Evolutionary conservation across 352 stramenopile genomes (phyloP), one percentile per base, ranked within the genome.

Genomic region (Phytophthora pinifolia): DNA sequence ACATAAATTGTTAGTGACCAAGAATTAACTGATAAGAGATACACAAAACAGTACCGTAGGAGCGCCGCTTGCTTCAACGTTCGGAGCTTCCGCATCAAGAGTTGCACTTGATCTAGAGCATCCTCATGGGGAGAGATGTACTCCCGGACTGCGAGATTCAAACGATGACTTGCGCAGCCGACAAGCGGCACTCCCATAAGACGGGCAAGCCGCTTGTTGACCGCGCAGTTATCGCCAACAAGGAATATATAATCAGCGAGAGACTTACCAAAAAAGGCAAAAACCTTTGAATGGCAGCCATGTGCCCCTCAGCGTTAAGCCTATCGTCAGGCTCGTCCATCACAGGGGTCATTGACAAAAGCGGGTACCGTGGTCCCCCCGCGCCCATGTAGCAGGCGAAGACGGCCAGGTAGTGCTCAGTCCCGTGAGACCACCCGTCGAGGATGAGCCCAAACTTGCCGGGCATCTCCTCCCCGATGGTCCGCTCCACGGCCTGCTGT

Each of bases 111-210:
- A 4, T 41, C 35, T 17, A 41, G 12, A 3, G 7, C 13, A 4
- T 25, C 12, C 13, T 41, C 35, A 17, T 41, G 15, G 6, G 35
- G 35, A 25, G 35, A 14, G 3, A 41, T 9, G 9, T 25, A 9
- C 12, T 41, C 14, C 4, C 35, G 35, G 6, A 41, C 35, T 25
- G 72, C 6, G 70, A 59, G 46, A 51, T 58, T 22, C 59, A 35
- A 10, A 3, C 38, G 13, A 32, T 32, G 13, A 25, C n/a, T n/a
- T n/a, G n/a, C n/a, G n/a, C n/a, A n/a, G n/a, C n/a, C n/a, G n/a
- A n/a, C n/a, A n/a, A n/a, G n/a, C n/a, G n/a, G n/a, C n/a, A n/a
- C n/a, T n/a, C n/a, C n/a, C n/a, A n/a, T n/a, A n/a, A n/a, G n/a
- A n/a, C n/a, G n/a, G n/a, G n/a, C n/a, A n/a, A n/a, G n/a, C n/a